phyloP scores from a whole-genome alignment of 2,329 filamentous ascomycete genomes.

The Epichloe uncinata region DNA sequence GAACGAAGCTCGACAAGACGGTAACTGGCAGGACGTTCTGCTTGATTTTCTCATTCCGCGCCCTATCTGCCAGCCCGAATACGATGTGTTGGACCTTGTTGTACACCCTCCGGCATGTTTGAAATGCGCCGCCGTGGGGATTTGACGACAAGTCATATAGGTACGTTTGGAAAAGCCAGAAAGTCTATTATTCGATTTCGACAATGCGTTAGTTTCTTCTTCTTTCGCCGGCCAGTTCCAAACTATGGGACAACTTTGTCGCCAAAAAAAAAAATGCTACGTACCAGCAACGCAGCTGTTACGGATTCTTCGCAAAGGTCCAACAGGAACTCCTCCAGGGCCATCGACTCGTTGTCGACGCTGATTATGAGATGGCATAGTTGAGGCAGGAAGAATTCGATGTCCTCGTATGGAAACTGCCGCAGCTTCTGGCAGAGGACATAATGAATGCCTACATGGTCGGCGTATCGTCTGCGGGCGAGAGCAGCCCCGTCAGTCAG shows the following conservation, averaged over 20 bases:
- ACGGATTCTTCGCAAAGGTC: conserved; percentile 81
- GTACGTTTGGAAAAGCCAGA: conserved; percentile 84
- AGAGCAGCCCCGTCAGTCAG: neutral
- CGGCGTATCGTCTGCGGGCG: conserved; percentile 59
- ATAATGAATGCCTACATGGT: conserved; percentile 83
- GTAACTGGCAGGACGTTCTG: conserved; percentile 73
- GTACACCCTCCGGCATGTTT: conserved; percentile 71
- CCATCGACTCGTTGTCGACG: conserved; percentile 85
- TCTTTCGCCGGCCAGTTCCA: neutral
- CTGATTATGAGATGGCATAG: conserved; percentile 80
- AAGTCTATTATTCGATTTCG: conserved; percentile 43
- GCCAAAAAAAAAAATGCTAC: conserved; percentile 17
- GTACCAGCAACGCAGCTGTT: conserved; percentile 67
- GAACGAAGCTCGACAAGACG: conserved; percentile 65
- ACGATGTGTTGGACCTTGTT: conserved; percentile 84
- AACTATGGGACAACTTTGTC: neutral
- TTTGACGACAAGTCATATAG: conserved; percentile 66
- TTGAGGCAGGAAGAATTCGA: conserved; percentile 84
- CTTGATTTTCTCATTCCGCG: conserved; percentile 60
- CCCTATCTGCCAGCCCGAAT: conserved; percentile 60
- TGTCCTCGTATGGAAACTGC: conserved; percentile 80
- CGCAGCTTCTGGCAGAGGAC: conserved; percentile 80
- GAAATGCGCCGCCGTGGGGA: conserved; percentile 64
- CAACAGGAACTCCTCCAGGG: conserved; percentile 74
- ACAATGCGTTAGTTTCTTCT: conserved; percentile 10